Conservation (phyloP, 2,329 filamentous ascomycete species). For the Penicillium sclerotigenum region DNA sequence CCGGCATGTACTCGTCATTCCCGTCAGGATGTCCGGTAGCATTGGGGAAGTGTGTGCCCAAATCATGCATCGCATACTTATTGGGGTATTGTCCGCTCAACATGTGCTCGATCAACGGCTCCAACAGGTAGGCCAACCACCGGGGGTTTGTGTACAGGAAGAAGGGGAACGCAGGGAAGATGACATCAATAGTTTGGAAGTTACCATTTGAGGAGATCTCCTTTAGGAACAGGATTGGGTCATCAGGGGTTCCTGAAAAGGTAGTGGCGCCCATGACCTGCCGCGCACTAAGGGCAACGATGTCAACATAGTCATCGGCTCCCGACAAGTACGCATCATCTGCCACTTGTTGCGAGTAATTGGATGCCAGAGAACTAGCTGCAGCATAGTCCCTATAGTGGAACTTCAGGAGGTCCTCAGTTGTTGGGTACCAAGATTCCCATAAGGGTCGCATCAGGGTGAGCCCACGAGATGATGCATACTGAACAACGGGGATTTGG, state of each 20-base stretch:
- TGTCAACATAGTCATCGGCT: conserved; percentile 71
- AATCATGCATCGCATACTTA: conserved; percentile 54
- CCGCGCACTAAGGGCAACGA: conserved; percentile 71
- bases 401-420: conserved; percentile 65
- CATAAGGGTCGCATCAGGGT: conserved; percentile 77
- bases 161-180: conserved; percentile 82
- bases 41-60: conserved; percentile 54
- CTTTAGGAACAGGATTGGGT: conserved; percentile 74
- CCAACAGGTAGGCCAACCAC: conserved; percentile 75
- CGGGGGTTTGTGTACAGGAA: conserved; percentile 80
- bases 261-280: conserved; percentile 77
- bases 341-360: conserved; percentile 70
- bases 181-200: conserved; percentile 81
- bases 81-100: conserved; percentile 80
- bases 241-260: conserved; percentile 67
- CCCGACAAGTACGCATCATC: conserved; percentile 71
- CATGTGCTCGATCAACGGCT: conserved; percentile 78
- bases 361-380: conserved; percentile 61
- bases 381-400: conserved; percentile 72
- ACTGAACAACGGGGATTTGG: conserved; percentile 77
- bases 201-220: conserved; percentile 85
- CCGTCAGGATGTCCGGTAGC: conserved; percentile 55
- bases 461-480: conserved; percentile 69
- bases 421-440: conserved; percentile 67
- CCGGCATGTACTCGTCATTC: conserved; percentile 55